Conservation (phyloP, 306 rosid species). For the Quillaja saponaria region DNA sequence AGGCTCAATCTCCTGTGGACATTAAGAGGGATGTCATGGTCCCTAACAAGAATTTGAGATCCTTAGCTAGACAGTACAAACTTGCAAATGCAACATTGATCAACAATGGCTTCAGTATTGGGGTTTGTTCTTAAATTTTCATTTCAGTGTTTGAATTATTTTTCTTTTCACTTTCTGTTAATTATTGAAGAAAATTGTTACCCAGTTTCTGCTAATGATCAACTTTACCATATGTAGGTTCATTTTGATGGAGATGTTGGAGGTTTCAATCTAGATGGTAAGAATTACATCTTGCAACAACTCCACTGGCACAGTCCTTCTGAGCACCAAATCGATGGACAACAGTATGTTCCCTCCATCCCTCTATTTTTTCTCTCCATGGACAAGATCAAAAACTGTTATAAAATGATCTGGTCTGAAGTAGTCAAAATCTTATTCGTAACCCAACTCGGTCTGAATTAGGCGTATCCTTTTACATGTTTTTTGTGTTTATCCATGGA, state of each 20-base stretch:
- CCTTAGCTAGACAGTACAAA: conserved; percentile 45
- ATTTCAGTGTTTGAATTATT: background rate
- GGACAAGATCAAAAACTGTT: background rate
- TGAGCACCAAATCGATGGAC: conserved; percentile 64
- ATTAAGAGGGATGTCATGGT: conserved; percentile 26
- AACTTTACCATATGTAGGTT: conserved; percentile 43
- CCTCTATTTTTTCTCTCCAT: background rate
- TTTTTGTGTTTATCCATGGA: no score
- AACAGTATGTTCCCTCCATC: conserved; percentile 46
- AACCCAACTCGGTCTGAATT: no score
- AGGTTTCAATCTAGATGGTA: conserved; percentile 49
- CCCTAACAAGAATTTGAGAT: conserved; percentile 24
- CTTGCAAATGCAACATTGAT: conserved; percentile 59
- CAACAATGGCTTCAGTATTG: conserved; percentile 66
- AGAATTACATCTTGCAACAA: conserved; percentile 57
- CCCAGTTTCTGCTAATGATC: background rate
- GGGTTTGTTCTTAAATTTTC: conserved; percentile 50
- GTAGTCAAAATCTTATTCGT: no score
- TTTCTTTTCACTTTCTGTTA: no score
- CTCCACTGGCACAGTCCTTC: conserved; percentile 91
- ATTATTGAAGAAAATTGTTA: no score
- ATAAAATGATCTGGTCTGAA: no score
- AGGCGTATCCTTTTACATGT: no score
- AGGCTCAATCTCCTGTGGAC: conserved; percentile 69
- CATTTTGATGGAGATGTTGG: conserved; percentile 55